These are phyloP conservation scores for Lactarius vividus DNA, from an alignment of 768 basidiomycete species.

Conservation along the genomic window DNA sequence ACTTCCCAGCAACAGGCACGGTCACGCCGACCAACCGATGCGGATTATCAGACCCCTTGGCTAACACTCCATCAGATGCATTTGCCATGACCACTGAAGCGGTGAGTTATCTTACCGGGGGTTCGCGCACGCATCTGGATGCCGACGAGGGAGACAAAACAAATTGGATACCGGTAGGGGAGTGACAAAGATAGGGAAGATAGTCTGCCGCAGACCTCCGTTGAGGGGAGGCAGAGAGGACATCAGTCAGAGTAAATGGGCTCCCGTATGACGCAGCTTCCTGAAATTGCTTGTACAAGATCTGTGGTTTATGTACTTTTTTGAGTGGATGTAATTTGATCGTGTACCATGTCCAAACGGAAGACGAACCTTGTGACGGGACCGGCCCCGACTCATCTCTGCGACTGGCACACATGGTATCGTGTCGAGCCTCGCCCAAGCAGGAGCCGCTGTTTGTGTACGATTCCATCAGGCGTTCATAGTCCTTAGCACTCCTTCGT, in stretches of 20 bases:
- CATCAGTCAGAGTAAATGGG: background rate
- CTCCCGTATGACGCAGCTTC: background rate
- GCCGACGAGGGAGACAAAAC: background rate
- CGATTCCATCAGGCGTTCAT: too few species aligned
- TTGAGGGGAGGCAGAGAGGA: background rate
- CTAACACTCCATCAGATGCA: conserved; percentile 3
- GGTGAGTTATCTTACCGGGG: conserved; percentile 15
- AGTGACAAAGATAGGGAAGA: too few species aligned
- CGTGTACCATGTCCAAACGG: too few species aligned
- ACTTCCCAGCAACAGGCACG: conserved; percentile 2
- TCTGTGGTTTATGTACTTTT: background rate
- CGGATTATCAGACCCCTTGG: conserved; percentile 12
- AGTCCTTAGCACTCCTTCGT: too few species aligned
- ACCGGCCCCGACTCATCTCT: too few species aligned
- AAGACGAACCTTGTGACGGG: too few species aligned
- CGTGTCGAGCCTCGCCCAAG: too few species aligned
- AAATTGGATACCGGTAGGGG: background rate
- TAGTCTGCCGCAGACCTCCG: background rate
- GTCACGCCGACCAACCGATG: conserved; percentile 13
- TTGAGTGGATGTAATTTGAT: too few species aligned
- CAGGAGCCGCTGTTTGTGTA: too few species aligned
- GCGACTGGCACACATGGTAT: too few species aligned
- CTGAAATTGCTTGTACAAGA: background rate
- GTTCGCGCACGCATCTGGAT: background rate
- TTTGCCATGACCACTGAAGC: background rate